These are phyloP conservation scores for Eucalyptus marginata DNA, from an alignment of 345 rosid species.

Conservation along the genomic window DNA sequence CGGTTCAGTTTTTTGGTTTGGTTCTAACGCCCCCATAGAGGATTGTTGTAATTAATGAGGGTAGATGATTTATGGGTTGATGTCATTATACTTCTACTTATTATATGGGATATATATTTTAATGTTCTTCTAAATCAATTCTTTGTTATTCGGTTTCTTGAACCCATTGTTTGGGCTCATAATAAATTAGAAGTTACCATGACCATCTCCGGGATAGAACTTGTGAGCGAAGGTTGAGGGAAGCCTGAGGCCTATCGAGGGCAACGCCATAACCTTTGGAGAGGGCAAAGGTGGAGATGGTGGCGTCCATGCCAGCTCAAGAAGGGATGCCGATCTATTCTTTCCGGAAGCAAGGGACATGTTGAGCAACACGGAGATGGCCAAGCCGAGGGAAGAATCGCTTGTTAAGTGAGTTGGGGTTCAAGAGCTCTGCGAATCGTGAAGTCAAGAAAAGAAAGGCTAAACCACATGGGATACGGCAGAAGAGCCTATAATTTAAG, in stretches of 20 bases:
- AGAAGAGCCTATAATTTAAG: background rate
- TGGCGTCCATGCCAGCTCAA: background rate
- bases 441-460: background rate
- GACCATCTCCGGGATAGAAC: background rate
- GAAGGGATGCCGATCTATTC: background rate
- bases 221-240: background rate
- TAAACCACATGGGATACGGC: background rate
- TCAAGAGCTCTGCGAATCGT: background rate
- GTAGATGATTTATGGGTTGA: background rate
- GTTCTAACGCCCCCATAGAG: background rate
- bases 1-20: accelerated
- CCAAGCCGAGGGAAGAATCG: background rate
- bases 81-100: background rate
- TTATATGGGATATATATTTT: too few species aligned
- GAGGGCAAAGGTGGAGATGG: background rate
- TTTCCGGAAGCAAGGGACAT: background rate
- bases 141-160: background rate
- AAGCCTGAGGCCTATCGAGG: background rate
- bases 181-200: background rate
- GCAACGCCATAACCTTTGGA: background rate
- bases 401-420: background rate
- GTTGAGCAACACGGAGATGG: background rate
- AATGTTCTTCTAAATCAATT: background rate
- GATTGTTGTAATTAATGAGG: background rate
- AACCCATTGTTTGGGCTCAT: background rate